phyloP scores from a whole-genome alignment of 306 rosid genomes.

The Malus asiatica region DNA sequence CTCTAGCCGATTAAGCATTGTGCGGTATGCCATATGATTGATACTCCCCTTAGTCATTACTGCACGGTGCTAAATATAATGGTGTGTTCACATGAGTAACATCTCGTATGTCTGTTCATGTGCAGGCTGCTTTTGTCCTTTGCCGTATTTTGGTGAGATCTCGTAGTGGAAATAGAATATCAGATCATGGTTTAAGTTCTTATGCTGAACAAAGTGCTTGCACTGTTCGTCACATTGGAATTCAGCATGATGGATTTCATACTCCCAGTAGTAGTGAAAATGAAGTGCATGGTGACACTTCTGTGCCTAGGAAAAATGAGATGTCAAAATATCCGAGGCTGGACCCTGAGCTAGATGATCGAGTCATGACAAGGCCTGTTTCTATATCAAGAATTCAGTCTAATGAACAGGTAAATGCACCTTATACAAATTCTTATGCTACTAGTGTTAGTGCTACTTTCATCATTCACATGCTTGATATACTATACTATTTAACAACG shows the following conservation, averaged over 20 bases:
- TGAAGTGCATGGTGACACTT: constrained; percentile 18
- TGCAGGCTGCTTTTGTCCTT: constrained; percentile 54
- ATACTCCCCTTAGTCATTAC: background rate
- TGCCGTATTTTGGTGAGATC: constrained; percentile 51
- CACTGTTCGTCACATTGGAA: constrained; percentile 45
- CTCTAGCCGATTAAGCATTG: background rate
- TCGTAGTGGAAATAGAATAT: constrained; percentile 20
- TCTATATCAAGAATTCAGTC: constrained; percentile 23
- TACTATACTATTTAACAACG: background rate
- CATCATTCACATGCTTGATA: background rate
- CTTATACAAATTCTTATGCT: background rate
- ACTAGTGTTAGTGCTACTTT: background rate
- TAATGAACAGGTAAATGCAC: constrained; percentile 26
- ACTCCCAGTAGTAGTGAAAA: constrained; percentile 17
- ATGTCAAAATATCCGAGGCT: constrained; percentile 13
- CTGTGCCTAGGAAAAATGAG: constrained; percentile 24
- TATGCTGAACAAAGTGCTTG: constrained; percentile 49
- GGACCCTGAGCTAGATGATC: constrained; percentile 23
- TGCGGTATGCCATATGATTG: background rate
- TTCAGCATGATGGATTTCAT: constrained; percentile 38
- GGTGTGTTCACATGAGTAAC: background rate
- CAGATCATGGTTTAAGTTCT: constrained; percentile 46
- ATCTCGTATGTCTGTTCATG: background rate
- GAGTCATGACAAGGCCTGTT: constrained; percentile 11
- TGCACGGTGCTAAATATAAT: background rate